A percentile compares a stretch with the other conserved stretches of the same genome.
These are phyloP conservation scores for Aspergillus ochraceus DNA, from an alignment of 2,329 filamentous ascomycete genomes.

Conservation along the genomic window DNA sequence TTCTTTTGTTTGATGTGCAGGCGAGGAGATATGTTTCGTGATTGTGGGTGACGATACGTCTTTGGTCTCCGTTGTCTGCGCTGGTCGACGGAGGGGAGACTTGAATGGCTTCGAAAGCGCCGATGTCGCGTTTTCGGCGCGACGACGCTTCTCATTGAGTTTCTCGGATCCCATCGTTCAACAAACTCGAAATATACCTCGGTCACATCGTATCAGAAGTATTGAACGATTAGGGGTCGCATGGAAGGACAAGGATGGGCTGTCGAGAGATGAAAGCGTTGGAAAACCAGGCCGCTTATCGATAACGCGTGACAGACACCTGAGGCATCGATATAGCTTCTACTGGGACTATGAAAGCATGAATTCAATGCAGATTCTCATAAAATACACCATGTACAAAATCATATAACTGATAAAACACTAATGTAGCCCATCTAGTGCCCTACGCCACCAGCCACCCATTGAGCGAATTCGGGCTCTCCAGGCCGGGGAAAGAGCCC, in stretches of 20 bases:
- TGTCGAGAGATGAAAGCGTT: not conserved
- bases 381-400: conserved; percentile 15
- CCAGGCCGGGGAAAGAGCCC: conserved; percentile 66
- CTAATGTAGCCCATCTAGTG: conserved; percentile 34
- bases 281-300: conserved; percentile 10
- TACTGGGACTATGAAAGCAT: not conserved
- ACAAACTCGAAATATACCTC: not conserved
- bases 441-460: conserved; percentile 66
- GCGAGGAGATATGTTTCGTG: not conserved
- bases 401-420: not conserved
- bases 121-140: conserved; percentile 58
- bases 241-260: not conserved
- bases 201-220: not conserved
- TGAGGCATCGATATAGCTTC: not conserved
- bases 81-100: conserved; percentile 61
- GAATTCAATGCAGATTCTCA: conserved; percentile 3
- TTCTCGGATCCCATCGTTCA: conserved; percentile 18
- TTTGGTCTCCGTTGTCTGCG: conserved; percentile 10
- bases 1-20: not conserved
- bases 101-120: conserved; percentile 70
- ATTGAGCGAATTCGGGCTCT: conserved; percentile 68
- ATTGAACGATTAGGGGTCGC: not conserved
- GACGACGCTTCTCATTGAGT: conserved; percentile 60
- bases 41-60: conserved; percentile 8
- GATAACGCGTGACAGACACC: conserved; percentile 9